Percentiles rank a stretch among this genome's conserved stretches.
phyloP scores from a whole-genome alignment of 164 flowering plant genomes.

The Annona cherimola region DNA sequence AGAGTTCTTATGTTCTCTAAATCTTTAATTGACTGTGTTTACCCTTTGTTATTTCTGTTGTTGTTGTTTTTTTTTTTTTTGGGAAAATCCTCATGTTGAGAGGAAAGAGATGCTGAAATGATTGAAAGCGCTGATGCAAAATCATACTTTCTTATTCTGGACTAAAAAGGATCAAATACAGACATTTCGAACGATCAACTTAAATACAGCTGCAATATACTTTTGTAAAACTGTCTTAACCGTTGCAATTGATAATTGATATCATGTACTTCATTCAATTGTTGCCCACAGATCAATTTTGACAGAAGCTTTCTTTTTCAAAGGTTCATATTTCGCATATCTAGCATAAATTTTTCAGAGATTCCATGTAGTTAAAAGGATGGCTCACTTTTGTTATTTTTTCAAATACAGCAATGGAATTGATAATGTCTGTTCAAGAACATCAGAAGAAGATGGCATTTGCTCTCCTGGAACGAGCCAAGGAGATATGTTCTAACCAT shows the following conservation, averaged over 20 bases:
- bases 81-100: background rate
- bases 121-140: background rate
- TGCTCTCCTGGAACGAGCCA: constrained; percentile 49
- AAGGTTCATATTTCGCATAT: too few relatives aligned
- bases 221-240: background rate
- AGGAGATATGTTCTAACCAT: constrained; percentile 33
- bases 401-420: constrained; percentile 37
- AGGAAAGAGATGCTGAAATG: background rate
- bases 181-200: background rate
- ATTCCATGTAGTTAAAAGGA: background rate
- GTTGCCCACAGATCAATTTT: background rate
- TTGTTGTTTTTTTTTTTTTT: too few relatives aligned
- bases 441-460: constrained; percentile 32
- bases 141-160: background rate
- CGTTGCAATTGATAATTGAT: background rate
- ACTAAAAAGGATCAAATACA: background rate
- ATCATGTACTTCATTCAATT: background rate
- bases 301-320: background rate
- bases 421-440: constrained; percentile 37
- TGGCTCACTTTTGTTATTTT: background rate
- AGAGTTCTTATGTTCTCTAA: too few relatives aligned
- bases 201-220: background rate
- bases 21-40: too few relatives aligned
- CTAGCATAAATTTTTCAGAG: too few relatives aligned
- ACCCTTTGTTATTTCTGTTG: too few relatives aligned